Percentiles rank a stretch among this genome's conserved stretches.
phyloP scores from a whole-genome alignment of 2,329 filamentous ascomycete genomes.

The Hymenoscyphus repandus region DNA sequence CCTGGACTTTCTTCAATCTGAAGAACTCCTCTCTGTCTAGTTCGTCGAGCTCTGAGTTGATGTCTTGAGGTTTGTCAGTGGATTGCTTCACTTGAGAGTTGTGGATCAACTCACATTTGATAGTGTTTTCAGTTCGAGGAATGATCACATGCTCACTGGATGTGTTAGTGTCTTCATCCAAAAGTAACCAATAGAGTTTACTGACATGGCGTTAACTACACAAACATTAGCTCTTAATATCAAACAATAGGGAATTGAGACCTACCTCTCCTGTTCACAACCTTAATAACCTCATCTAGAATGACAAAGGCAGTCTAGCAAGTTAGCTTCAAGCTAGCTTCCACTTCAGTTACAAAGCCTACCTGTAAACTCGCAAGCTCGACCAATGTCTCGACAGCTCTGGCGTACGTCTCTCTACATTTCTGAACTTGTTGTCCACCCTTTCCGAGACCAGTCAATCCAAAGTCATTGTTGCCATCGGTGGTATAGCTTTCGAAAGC shows the following conservation, averaged over 20 bases:
- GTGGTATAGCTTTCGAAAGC: constrained; percentile 87
- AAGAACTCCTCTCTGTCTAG: constrained; percentile 98
- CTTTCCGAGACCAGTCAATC: constrained; percentile 90
- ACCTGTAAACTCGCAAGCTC: constrained; percentile 88
- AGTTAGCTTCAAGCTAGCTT: constrained; percentile 5
- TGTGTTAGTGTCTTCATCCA: constrained; percentile 12
- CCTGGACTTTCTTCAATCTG: constrained; percentile 87
- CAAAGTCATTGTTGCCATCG: constrained; percentile 92
- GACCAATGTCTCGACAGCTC: constrained; percentile 92
- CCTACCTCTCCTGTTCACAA: constrained; percentile 87
- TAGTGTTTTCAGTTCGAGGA: constrained; percentile 97
- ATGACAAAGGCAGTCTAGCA: constrained; percentile 88
- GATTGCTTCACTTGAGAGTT: not conserved
- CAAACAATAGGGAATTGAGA: not conserved
- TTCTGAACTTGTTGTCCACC: constrained; percentile 95
- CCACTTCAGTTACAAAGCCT: constrained; percentile 15
- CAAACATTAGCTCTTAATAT: constrained; percentile 22
- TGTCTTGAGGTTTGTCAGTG: constrained; percentile 49
- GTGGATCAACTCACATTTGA: constrained; percentile 66
- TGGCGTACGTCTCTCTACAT: constrained; percentile 90
- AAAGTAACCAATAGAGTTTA: constrained; percentile 14
- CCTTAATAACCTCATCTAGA: constrained; percentile 97
- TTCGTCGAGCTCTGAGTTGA: constrained; percentile 97
- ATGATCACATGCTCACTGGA: constrained; percentile 87
- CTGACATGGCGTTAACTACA: constrained; percentile 85